Conservation (phyloP, 805 yeast genomes). For the Torulaspora gathmanii region DNA sequence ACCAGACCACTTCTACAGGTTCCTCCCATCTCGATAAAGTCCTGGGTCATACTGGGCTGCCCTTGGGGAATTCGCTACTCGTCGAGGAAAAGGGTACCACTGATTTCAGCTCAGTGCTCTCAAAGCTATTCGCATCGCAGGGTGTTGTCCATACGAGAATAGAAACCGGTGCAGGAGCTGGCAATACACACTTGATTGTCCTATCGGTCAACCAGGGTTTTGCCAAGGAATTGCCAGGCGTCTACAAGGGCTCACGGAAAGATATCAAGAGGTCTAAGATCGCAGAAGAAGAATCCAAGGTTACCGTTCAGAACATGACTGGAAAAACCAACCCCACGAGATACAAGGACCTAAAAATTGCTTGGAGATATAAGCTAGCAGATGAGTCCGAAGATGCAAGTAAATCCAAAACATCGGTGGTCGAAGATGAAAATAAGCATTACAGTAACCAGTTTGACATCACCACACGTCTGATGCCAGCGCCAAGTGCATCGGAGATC, state of each 20-base stretch:
- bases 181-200: slow-evolving; percentile 57
- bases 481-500: slow-evolving; percentile 59
- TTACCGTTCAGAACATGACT: slow-evolving; percentile 64
- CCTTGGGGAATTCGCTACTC: slow-evolving; percentile 65
- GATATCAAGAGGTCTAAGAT: slow-evolving; percentile 61
- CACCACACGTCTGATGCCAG: slow-evolving; percentile 63
- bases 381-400: slow-evolving; percentile 30
- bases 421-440: slow-evolving; percentile 42
- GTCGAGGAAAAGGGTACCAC: slow-evolving; percentile 85
- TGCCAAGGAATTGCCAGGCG: slow-evolving; percentile 71
- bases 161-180: slow-evolving; percentile 22
- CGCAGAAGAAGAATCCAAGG: slow-evolving; percentile 51
- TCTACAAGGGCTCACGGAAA: slow-evolving; percentile 61
- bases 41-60: slow-evolving; percentile 78
- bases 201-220: slow-evolving; percentile 56
- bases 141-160: slow-evolving; percentile 64
- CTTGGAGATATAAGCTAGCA: slow-evolving; percentile 82
- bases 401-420: slow-evolving; percentile 11
- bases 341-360: slow-evolving; percentile 64
- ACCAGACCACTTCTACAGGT: slow-evolving; percentile 77
- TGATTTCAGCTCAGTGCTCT: slow-evolving; percentile 69
- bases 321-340: slow-evolving; percentile 32
- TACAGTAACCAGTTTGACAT: slow-evolving; percentile 71
- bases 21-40: slow-evolving; percentile 67
- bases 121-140: slow-evolving; percentile 69